A percentile compares a stretch with the other conserved stretches of the same genome.
phyloP scores from a whole-genome alignment of 495 filamentous ascomycete genomes.

The Penicillium dipodomyicola region DNA sequence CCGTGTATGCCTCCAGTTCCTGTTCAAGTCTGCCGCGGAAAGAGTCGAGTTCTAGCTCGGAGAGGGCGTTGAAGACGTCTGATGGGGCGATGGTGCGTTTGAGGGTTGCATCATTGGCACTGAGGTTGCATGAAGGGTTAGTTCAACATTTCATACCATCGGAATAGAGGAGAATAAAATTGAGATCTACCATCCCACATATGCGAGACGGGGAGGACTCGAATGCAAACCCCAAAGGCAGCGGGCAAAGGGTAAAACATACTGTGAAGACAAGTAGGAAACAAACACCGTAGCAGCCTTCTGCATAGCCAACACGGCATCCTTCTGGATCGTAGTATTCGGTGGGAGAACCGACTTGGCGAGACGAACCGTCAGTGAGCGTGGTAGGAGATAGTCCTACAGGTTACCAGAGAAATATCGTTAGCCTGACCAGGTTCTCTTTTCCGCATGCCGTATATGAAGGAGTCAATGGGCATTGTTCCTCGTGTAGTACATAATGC shows the following conservation, averaged over 20 bases:
- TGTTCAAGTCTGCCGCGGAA: constrained; percentile 64
- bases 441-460: background rate
- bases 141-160: background rate
- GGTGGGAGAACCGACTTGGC: constrained; percentile 96
- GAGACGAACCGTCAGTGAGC: constrained; percentile 87
- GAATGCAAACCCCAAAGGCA: constrained; percentile 6
- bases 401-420: background rate
- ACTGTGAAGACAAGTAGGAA: constrained; percentile 83
- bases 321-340: constrained; percentile 91
- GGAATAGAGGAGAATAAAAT: background rate
- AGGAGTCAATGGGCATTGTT: background rate
- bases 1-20: constrained; percentile 58
- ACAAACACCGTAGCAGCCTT: constrained; percentile 95
- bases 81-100: constrained; percentile 83
- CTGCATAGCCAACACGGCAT: constrained; percentile 84
- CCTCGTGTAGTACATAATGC: background rate
- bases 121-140: constrained; percentile 26
- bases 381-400: constrained; percentile 87
- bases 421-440: background rate
- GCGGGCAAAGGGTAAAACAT: constrained; percentile 31
- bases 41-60: constrained; percentile 77
- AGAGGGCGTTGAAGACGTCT: constrained; percentile 79
- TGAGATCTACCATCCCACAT: background rate
- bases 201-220: background rate
- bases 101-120: constrained; percentile 73